These are phyloP conservation scores for Phytopythium ostracodes DNA, from an alignment of 352 stramenopile species.

Conservation along the genomic window DNA sequence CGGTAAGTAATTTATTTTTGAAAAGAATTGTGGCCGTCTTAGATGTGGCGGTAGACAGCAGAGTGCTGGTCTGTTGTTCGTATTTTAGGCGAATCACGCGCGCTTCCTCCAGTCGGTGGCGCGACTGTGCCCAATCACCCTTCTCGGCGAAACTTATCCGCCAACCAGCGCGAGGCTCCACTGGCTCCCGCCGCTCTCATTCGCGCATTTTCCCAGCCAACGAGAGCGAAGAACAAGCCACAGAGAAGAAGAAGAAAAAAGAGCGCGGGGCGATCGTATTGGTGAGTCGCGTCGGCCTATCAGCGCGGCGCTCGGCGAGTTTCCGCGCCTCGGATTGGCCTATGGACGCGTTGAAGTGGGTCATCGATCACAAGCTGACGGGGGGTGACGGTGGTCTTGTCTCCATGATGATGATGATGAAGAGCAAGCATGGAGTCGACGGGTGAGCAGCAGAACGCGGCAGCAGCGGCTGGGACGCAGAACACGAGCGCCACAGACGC, in stretches of 20 bases:
- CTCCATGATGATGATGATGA: background rate
- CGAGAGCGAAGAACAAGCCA: conserved; percentile 12
- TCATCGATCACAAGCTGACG: background rate
- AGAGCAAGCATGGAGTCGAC: conserved; percentile 14
- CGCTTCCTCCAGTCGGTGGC: conserved; percentile 18
- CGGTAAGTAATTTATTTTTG: conserved; percentile 2
- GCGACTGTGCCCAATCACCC: conserved; percentile 32
- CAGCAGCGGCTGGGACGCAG: conserved; percentile 12
- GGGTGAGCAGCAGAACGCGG: conserved; percentile 16
- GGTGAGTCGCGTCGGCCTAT: background rate
- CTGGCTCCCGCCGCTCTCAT: conserved; percentile 19
- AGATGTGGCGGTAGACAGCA: background rate
- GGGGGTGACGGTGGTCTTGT: background rate
- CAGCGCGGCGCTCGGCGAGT: background rate
- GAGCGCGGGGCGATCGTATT: background rate
- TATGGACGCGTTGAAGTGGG: conserved; percentile 2
- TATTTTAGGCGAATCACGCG: conserved; percentile 11
- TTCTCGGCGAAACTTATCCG: conserved; percentile 11
- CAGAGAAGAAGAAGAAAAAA: background rate
- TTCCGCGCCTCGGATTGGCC: background rate
- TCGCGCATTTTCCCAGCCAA: conserved; percentile 48
- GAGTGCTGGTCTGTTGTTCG: background rate
- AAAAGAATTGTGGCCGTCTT: background rate
- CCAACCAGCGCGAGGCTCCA: conserved; percentile 29
- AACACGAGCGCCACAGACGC: conserved; percentile 7